These are phyloP conservation scores for Dorcoceras hygrometricum DNA, from an alignment of 257 asterid species.

Conservation along the genomic window DNA sequence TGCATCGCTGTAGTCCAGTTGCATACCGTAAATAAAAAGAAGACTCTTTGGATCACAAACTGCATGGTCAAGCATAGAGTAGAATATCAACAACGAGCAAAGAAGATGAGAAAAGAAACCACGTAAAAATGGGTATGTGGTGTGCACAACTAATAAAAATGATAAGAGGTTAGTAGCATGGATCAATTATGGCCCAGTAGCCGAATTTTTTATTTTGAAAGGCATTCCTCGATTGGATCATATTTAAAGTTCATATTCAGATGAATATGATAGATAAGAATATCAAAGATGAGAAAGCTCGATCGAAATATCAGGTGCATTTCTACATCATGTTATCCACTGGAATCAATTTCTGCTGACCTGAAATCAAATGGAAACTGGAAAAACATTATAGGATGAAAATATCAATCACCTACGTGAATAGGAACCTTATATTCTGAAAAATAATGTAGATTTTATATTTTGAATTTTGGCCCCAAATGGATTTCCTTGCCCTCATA, in stretches of 20 bases:
- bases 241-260: background rate
- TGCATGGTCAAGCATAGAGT: constrained; percentile 33
- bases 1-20: constrained; percentile 88
- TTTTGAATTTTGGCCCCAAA: background rate
- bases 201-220: no score
- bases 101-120: background rate
- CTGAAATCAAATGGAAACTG: no score
- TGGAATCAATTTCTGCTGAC: background rate
- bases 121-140: no score
- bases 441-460: background rate
- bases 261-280: background rate
- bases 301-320: background rate
- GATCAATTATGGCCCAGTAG: background rate
- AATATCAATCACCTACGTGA: no score
- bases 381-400: no score
- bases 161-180: background rate
- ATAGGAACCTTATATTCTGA: no score
- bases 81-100: background rate
- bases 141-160: background rate
- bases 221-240: background rate
- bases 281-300: background rate
- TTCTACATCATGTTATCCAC: background rate
- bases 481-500: background rate
- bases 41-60: constrained; percentile 97
- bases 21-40: constrained; percentile 81